Evolutionary conservation across 2,329 filamentous ascomycete genomes (phyloP).

Genomic region (Trichoderma harzianum): DNA sequence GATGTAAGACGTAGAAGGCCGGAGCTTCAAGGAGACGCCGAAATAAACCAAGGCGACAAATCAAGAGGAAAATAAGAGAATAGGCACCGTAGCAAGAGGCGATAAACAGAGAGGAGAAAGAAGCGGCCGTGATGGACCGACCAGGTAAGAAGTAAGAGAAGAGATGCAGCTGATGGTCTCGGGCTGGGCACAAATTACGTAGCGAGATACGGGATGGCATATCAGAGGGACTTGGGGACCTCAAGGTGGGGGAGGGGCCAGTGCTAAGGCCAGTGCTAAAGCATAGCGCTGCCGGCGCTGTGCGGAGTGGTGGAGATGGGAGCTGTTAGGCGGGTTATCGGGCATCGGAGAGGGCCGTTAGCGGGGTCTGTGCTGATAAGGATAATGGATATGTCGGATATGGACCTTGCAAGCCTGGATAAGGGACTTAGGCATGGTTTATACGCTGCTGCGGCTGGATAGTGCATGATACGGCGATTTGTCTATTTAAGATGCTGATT

Average conservation of each 20-base stretch:
- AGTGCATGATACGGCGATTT: neutral
- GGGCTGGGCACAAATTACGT: constrained; percentile 16
- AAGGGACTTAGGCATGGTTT: neutral
- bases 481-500: neutral
- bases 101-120: neutral
- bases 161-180: neutral
- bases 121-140: neutral
- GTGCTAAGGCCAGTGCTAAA: neutral
- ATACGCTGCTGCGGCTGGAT: neutral
- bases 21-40: neutral
- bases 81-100: neutral
- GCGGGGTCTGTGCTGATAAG: neutral
- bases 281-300: neutral
- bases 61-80: neutral
- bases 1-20: neutral
- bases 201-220: neutral
- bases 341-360: constrained; percentile 12
- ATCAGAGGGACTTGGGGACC: neutral
- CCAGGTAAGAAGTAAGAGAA: neutral
- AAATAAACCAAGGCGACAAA: neutral
- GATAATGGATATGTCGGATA: neutral
- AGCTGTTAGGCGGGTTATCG: neutral
- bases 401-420: neutral
- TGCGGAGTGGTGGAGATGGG: neutral
- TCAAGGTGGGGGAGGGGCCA: constrained; percentile 11